Evolutionary conservation across 306 rosid genomes (phyloP), one percentile per base, ranked within the genome.

Genomic region (Pterocarpus santalinus): DNA sequence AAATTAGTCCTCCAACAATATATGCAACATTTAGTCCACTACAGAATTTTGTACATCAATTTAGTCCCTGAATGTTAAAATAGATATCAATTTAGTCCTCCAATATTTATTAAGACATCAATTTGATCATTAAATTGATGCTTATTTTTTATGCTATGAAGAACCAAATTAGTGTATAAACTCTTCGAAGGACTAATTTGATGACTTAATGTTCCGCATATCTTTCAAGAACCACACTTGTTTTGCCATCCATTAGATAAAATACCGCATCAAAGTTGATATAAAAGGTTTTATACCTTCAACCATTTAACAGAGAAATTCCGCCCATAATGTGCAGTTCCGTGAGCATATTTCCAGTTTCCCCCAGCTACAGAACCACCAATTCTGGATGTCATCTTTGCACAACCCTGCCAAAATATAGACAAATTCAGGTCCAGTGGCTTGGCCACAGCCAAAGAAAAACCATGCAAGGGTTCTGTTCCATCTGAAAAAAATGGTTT

Each of bases 281-380:
- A 69, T 43, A 67, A 12, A 46, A 80, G 73, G 44, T 33, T 55
- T 77, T 33, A 17, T 83, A 93, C 99, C 94, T 96, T 96, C 76
- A 96, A 86, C 98, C 99, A 96, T 84, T 96, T 96, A 68, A 96
- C 94, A 4, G 94, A 87, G 83, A 96, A 96, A 85, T 96, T 96
- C 71, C 97, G 91, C 47, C 99, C 99, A 8, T 96, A 96, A 92
- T 96, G 99, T 43, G 99, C 98, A 77, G 98, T 93, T 84, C 98
- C 99, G 64, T 96, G 98, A 22, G 97, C 99, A 89, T 96, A 96
- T 85, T 96, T 96, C 99, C 99, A 96, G 81, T 96, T 96, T 55
- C 99, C 99, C n/a, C 99, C 99, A 30, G 94, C 60, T 80, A 89
- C 94, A 80, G 98, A 93, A 67, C 94, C 99, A 84, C 99, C 99